Percentiles rank a stretch among this genome's conserved stretches.
These are phyloP conservation scores for Myxozyma lipomycoides DNA, from an alignment of 805 yeast species.

Conservation along the genomic window DNA sequence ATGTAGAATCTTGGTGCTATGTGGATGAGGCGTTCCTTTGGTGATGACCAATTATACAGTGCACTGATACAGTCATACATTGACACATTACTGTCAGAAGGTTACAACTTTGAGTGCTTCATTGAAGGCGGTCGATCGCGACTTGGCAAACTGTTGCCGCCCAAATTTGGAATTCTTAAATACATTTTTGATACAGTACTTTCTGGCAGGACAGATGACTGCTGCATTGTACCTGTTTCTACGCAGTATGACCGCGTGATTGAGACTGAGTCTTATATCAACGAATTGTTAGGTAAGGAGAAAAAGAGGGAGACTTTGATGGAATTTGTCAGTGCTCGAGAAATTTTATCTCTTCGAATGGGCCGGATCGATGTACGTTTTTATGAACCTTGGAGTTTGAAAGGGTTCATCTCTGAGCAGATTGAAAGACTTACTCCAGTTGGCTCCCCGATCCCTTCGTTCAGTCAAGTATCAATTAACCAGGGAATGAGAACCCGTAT, in stretches of 20 bases:
- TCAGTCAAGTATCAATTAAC: slow-evolving; percentile 12
- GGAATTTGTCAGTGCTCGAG: slow-evolving; percentile 38
- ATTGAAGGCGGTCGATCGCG: slow-evolving; percentile 66
- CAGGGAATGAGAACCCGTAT: slow-evolving; percentile 29
- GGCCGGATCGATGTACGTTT: slow-evolving; percentile 44
- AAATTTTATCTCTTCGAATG: slow-evolving; percentile 36
- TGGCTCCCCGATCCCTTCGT: slow-evolving; percentile 6
- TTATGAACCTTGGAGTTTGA: slow-evolving; percentile 43
- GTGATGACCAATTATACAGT: slow-evolving; percentile 47
- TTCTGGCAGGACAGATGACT: slow-evolving; percentile 42
- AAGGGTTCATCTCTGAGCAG: slow-evolving; percentile 35
- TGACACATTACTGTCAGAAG: slow-evolving; percentile 47
- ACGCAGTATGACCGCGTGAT: slow-evolving; percentile 59
- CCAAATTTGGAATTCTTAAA: slow-evolving; percentile 59
- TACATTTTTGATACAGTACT: slow-evolving; percentile 47
- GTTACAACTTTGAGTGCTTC: slow-evolving; percentile 54
- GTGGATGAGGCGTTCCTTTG: slow-evolving; percentile 50
- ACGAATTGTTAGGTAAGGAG: slow-evolving; percentile 55
- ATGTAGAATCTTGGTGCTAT: slow-evolving; percentile 47
- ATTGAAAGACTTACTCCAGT: slow-evolving; percentile 12
- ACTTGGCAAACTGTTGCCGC: slow-evolving; percentile 59
- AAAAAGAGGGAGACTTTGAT: slow-evolving; percentile 51
- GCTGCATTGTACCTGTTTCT: slow-evolving; percentile 52
- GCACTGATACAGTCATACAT: slow-evolving; percentile 43
- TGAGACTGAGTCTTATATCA: slow-evolving; percentile 52